A percentile compares a stretch with the other conserved stretches of the same genome.
phyloP scores from a whole-genome alignment of 169 alveolate species.

The Cytauxzoon felis region DNA sequence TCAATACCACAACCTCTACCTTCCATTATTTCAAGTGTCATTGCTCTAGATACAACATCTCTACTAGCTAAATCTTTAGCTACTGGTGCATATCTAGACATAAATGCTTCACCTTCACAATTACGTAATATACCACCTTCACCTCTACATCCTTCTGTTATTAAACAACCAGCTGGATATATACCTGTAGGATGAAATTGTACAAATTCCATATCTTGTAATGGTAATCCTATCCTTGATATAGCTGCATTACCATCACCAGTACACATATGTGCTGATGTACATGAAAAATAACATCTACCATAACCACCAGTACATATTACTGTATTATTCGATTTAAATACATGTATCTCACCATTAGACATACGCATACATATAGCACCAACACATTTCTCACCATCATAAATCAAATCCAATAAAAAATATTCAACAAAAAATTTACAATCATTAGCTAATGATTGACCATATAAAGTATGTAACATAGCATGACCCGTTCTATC shows the following conservation, averaged over 20 bases:
- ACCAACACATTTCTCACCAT: slow-evolving; percentile 87
- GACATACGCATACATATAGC: slow-evolving; percentile 91
- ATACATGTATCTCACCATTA: slow-evolving; percentile 94
- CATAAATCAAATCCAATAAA: slow-evolving; percentile 91
- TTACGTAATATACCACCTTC: slow-evolving; percentile 98
- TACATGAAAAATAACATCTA: slow-evolving; percentile 94
- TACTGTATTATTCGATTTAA: slow-evolving; percentile 90
- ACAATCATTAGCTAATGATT: slow-evolving; percentile 86
- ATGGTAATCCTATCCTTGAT: slow-evolving; percentile 91
- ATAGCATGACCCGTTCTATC: slow-evolving; percentile 98
- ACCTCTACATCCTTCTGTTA: slow-evolving; percentile 99
- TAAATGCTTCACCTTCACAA: slow-evolving; percentile 93
- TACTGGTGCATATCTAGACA: slow-evolving; percentile 93
- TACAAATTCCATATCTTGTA: slow-evolving; percentile 95
- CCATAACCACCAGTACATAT: slow-evolving; percentile 98
- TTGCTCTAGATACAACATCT: slow-evolving; percentile 96
- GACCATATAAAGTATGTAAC: slow-evolving; percentile 95
- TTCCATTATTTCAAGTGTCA: slow-evolving; percentile 94
- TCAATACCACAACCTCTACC: slow-evolving; percentile 94
- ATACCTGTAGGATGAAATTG: slow-evolving; percentile 98
- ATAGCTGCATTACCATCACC: slow-evolving; percentile 94
- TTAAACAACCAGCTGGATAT: slow-evolving; percentile 94
- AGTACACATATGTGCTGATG: slow-evolving; percentile 98
- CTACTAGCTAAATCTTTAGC: slow-evolving; percentile 97
- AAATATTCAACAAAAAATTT: slow-evolving; percentile 95